Conservation (phyloP, 495 filamentous ascomycete genomes). For the Neurospora terricola region DNA sequence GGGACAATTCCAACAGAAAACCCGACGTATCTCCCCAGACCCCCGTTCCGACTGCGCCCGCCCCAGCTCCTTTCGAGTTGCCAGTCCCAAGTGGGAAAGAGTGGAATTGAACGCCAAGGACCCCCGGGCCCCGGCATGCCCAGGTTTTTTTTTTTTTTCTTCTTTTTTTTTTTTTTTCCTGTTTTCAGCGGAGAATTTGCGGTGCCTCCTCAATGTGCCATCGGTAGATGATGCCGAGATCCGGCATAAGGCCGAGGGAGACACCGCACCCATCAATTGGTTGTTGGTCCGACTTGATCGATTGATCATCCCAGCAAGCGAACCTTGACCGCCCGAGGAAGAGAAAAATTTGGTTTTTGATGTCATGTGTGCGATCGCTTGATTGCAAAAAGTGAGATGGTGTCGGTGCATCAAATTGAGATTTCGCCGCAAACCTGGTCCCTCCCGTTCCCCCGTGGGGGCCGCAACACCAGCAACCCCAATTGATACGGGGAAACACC, state of each 20-base stretch:
- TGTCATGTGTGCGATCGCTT: background rate
- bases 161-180: background rate
- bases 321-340: background rate
- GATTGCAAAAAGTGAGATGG: background rate
- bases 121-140: background rate
- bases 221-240: background rate
- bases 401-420: background rate
- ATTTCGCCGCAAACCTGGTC: background rate
- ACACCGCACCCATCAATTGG: background rate
- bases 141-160: background rate
- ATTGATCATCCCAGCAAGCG: background rate
- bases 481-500: background rate
- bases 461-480: background rate
- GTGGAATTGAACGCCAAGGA: background rate
- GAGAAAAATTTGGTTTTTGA: background rate
- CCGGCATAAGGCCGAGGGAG: background rate
- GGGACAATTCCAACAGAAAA: background rate
- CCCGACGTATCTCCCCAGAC: background rate
- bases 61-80: background rate
- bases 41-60: background rate
- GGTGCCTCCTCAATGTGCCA: background rate
- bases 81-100: background rate
- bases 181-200: background rate
- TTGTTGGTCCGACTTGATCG: background rate
- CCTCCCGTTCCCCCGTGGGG: background rate